A percentile compares a stretch with the other conserved stretches of the same genome.
phyloP scores from a whole-genome alignment of 805 yeast genomes.

The Sugiyamaella qingdaonensis region DNA sequence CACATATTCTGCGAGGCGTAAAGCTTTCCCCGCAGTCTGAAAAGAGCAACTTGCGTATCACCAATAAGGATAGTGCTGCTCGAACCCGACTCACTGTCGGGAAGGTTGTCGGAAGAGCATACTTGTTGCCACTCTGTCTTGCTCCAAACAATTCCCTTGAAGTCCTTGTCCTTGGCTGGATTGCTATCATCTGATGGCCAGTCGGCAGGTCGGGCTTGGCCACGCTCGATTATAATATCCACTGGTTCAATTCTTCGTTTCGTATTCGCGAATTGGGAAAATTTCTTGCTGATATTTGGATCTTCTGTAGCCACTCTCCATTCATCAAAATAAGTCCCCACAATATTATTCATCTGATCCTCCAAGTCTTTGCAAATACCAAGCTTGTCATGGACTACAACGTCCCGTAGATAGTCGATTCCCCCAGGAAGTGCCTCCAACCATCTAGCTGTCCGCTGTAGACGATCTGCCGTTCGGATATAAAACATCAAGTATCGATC shows the following conservation, averaged over 20 bases:
- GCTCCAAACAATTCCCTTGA: conserved; percentile 34
- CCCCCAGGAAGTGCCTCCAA: conserved; percentile 37
- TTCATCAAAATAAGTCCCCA: conserved; percentile 36
- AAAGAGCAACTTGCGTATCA: conserved; percentile 38
- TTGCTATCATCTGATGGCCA: conserved; percentile 5
- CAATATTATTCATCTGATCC: conserved; percentile 33
- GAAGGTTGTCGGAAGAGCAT: conserved; percentile 29
- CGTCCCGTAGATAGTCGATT: conserved; percentile 35
- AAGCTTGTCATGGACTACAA: conserved; percentile 35
- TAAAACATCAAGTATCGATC: conserved; percentile 40
- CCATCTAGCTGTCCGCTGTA: conserved; percentile 40
- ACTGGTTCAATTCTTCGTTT: conserved; percentile 20
- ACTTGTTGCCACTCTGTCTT: conserved; percentile 31
- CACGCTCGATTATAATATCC: conserved; percentile 11
- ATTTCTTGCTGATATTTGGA: conserved; percentile 24
- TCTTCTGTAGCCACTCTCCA: conserved; percentile 33
- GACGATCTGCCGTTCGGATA: conserved; percentile 36
- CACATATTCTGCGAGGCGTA: conserved; percentile 41
- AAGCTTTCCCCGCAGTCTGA: conserved; percentile 33
- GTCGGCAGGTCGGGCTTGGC: conserved; percentile 7
- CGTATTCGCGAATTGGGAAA: conserved; percentile 36
- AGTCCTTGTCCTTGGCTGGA: conserved; percentile 21
- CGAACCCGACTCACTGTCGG: conserved; percentile 32
- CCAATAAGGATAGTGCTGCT: conserved; percentile 33
- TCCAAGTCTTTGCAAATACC: conserved; percentile 36